These are phyloP conservation scores for Dacryopinax primogenitus DNA, from an alignment of 768 basidiomycete species.

Conservation along the genomic window DNA sequence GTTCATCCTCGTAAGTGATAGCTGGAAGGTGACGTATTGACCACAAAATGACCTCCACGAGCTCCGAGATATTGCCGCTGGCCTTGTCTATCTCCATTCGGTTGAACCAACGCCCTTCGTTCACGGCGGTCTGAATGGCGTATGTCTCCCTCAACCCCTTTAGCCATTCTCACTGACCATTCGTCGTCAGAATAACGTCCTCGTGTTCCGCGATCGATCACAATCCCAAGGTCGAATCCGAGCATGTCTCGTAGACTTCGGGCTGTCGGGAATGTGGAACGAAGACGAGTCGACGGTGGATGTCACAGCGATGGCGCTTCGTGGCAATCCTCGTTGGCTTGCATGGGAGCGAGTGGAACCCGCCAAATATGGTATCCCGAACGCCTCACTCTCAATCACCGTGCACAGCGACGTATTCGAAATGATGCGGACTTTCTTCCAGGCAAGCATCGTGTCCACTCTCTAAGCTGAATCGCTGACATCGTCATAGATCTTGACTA, in stretches of 20 bases:
- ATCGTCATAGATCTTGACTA: not conserved
- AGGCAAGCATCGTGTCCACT: too few relatives aligned
- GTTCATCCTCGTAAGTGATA: not conserved
- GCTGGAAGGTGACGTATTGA: not conserved
- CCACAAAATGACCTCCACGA: not conserved
- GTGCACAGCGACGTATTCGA: not conserved
- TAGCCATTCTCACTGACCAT: not conserved
- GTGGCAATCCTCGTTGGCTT: not conserved
- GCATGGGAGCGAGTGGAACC: not conserved
- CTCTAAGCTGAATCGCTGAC: too few relatives aligned
- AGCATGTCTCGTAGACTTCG: not conserved
- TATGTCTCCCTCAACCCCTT: not conserved
- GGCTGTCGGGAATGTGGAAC: not conserved
- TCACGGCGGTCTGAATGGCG: not conserved
- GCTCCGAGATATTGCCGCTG: not conserved
- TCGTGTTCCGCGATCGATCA: not conserved
- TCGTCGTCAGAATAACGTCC: not conserved
- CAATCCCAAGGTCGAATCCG: not conserved
- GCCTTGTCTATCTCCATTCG: not conserved
- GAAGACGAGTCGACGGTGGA: not conserved
- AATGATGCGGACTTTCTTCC: not conserved
- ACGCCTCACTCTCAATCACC: not conserved
- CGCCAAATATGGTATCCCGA: not conserved
- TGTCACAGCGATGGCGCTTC: not conserved
- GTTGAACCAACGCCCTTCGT: not conserved